These are phyloP conservation scores for Trametes villosa DNA, from an alignment of 768 basidiomycete species.

Conservation along the genomic window DNA sequence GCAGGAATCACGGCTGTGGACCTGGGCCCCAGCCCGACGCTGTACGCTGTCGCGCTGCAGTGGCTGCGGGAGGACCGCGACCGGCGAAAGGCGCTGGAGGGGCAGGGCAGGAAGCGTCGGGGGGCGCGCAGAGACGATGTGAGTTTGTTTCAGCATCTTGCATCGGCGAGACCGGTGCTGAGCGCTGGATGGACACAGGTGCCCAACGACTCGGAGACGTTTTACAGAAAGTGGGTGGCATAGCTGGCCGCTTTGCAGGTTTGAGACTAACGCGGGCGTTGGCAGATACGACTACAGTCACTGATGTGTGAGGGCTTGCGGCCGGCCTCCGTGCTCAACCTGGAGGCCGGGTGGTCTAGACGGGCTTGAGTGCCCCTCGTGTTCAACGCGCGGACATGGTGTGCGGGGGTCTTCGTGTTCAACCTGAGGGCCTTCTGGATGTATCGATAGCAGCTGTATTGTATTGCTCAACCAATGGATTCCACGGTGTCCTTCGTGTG, in stretches of 20 bases:
- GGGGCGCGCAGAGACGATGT: constrained; percentile 67
- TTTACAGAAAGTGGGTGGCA: constrained; percentile 75
- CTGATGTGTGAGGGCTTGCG: constrained; percentile 17
- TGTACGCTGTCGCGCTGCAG: constrained; percentile 77
- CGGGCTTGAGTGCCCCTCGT: background rate
- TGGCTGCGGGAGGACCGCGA: constrained; percentile 90
- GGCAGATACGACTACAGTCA: constrained; percentile 55
- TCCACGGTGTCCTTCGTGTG: no score
- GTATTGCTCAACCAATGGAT: constrained; percentile 23
- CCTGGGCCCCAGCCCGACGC: constrained; percentile 35
- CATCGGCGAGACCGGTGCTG: background rate
- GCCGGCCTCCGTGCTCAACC: constrained; percentile 14
- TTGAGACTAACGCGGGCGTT: constrained; percentile 1
- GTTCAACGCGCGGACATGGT: background rate
- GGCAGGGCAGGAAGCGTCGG: constrained; percentile 55
- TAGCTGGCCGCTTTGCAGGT: background rate
- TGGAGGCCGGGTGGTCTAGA: background rate
- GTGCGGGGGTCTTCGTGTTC: constrained; percentile 14
- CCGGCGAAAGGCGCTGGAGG: constrained; percentile 61
- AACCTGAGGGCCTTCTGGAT: constrained; percentile 4
- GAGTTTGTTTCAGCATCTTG: constrained; percentile 24
- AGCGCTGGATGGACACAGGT: constrained; percentile 41
- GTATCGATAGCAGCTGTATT: constrained; percentile 23
- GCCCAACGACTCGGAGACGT: constrained; percentile 79
- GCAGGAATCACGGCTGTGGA: constrained; percentile 14